Evolutionary conservation across 2,329 filamentous ascomycete genomes (phyloP).

Genomic region (Cercospora beticola): DNA sequence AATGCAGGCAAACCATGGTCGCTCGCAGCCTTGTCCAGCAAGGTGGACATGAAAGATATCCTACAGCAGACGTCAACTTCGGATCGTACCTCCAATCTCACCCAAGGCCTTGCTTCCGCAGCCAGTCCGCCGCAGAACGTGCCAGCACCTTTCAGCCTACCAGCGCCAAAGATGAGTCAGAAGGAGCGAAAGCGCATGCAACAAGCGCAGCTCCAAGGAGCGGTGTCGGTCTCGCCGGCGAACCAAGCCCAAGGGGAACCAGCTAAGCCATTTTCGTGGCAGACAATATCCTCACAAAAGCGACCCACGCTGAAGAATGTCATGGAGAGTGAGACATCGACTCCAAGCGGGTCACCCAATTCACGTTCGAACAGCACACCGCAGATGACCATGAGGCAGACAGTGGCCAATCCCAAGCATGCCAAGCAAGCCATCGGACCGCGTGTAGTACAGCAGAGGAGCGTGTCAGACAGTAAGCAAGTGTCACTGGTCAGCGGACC

Average conservation of each 20-base stretch:
- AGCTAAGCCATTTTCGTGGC: constrained; percentile 57
- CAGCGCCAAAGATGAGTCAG: constrained; percentile 71
- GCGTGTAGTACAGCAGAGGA: not conserved
- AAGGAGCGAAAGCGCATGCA: constrained; percentile 87
- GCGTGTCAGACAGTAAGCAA: constrained; percentile 25
- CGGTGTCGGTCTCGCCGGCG: constrained; percentile 27
- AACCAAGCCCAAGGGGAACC: not conserved
- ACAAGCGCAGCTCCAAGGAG: constrained; percentile 56
- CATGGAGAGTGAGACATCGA: constrained; percentile 40
- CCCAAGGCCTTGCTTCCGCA: constrained; percentile 40
- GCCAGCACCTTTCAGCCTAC: constrained; percentile 35
- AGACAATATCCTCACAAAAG: constrained; percentile 55
- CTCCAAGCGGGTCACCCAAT: constrained; percentile 32
- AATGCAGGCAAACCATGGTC: constrained; percentile 53
- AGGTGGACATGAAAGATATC: constrained; percentile 72
- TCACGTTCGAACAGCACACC: constrained; percentile 42
- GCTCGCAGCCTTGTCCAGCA: constrained; percentile 53
- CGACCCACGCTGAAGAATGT: constrained; percentile 53
- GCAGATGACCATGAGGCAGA: constrained; percentile 62
- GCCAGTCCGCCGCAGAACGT: constrained; percentile 26
- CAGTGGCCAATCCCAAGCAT: constrained; percentile 50
- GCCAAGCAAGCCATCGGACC: constrained; percentile 11
- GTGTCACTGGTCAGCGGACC: not conserved
- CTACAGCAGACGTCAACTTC: constrained; percentile 61
- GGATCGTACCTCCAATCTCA: constrained; percentile 45